These are phyloP conservation scores for Mycena galopus DNA, from an alignment of 768 basidiomycete genomes.

Conservation along the genomic window DNA sequence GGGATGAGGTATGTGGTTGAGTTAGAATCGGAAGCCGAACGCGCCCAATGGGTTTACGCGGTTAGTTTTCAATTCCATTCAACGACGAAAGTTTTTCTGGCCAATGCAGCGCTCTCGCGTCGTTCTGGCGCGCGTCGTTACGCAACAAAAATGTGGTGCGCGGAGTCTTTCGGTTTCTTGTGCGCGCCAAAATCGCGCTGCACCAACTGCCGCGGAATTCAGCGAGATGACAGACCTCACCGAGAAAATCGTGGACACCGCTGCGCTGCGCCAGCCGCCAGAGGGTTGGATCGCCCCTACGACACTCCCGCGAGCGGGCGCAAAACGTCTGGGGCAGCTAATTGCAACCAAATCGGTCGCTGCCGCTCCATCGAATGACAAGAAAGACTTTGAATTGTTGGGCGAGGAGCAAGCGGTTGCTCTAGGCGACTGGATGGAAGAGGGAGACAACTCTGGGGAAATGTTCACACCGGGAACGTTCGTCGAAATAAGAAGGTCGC, in stretches of 20 bases:
- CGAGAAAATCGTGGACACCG: slow-evolving; percentile 50
- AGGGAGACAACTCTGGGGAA: slow-evolving; percentile 26
- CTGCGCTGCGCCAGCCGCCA: slow-evolving; percentile 40
- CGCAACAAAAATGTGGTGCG: slow-evolving; percentile 19
- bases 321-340: slow-evolving; percentile 49
- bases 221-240: slow-evolving; percentile 38
- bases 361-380: slow-evolving; percentile 38
- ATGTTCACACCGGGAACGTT: slow-evolving; percentile 60
- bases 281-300: slow-evolving; percentile 53
- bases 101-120: slow-evolving; percentile 28
- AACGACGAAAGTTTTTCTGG: background rate
- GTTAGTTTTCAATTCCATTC: background rate
- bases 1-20: slow-evolving; percentile 1
- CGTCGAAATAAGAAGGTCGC: slow-evolving; percentile 65
- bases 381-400: slow-evolving; percentile 39
- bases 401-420: slow-evolving; percentile 12
- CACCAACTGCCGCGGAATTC: slow-evolving; percentile 25
- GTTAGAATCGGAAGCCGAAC: background rate
- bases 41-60: background rate
- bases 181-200: background rate
- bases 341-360: slow-evolving; percentile 25
- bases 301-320: slow-evolving; percentile 52
- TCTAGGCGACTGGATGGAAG: slow-evolving; percentile 31
- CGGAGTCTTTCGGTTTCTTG: slow-evolving; percentile 9
- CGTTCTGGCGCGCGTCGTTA: slow-evolving; percentile 16